Percentiles rank a stretch among this genome's conserved stretches.
Evolutionary conservation across 441 rosid genomes (phyloP).

Genomic region (Viola pubescens): DNA sequence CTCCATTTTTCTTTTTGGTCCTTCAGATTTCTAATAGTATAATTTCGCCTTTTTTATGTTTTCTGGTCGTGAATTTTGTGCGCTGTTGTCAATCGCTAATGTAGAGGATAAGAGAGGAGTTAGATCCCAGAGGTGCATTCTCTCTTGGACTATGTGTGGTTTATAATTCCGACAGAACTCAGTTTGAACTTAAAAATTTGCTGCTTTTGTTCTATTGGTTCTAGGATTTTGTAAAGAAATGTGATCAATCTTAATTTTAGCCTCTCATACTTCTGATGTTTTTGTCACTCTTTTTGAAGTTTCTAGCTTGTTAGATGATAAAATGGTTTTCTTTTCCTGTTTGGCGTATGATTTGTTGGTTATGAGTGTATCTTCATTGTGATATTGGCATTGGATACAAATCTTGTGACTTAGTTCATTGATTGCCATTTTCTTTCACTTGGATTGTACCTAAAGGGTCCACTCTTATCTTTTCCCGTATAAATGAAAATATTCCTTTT

Average conservation of each 20-base stretch:
- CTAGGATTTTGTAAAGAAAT: background rate
- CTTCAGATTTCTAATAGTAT: constrained; percentile 1
- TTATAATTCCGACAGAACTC: background rate
- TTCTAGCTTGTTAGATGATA: background rate
- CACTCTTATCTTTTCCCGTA: background rate
- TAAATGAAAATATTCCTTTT: background rate
- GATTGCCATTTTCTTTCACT: background rate
- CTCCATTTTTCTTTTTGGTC: background rate
- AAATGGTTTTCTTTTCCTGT: background rate
- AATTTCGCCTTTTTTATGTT: background rate
- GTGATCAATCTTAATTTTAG: constrained; percentile 7
- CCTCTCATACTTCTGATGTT: background rate
- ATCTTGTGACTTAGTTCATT: background rate
- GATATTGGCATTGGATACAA: background rate
- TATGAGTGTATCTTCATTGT: background rate
- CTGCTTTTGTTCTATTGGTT: background rate
- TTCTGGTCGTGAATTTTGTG: background rate
- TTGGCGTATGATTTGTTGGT: too few relatives aligned
- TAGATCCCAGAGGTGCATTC: background rate
- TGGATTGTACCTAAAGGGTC: background rate
- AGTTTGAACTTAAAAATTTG: background rate
- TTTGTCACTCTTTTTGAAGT: background rate
- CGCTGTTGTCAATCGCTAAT: background rate
- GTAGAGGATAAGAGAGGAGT: background rate
- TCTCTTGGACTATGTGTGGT: constrained; percentile 1